Conservation (phyloP, 768 basidiomycete species). For the Astraeus odoratus region DNA sequence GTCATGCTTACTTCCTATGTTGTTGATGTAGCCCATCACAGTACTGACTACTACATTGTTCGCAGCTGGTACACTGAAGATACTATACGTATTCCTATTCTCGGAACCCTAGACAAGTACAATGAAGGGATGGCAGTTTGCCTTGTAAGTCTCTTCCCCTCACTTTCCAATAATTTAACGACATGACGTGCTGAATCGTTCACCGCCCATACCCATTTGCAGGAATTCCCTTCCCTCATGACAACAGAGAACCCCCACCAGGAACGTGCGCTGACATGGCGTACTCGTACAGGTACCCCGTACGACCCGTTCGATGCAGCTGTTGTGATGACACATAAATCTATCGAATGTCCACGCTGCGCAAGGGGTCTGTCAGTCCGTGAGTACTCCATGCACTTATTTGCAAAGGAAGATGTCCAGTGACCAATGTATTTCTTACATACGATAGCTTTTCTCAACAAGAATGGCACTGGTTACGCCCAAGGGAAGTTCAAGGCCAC, state of each 20-base stretch:
- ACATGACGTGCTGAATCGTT: neutral
- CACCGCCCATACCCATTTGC: no score
- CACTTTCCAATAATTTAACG: neutral
- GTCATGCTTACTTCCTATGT: neutral
- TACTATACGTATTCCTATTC: neutral
- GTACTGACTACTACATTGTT: neutral
- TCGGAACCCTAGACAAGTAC: neutral
- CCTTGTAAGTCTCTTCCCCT: neutral
- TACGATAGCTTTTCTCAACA: conserved; percentile 31
- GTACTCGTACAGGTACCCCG: conserved; percentile 6
- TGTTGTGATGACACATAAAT: conserved; percentile 10
- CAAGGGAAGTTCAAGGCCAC: conserved; percentile 31
- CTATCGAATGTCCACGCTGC: conserved; percentile 27
- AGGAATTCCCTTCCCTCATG: neutral
- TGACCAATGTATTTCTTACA: conserved; percentile 1
- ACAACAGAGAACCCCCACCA: neutral
- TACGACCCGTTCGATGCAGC: conserved; percentile 26
- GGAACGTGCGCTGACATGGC: conserved; percentile 6
- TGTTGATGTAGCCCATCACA: neutral
- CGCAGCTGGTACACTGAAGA: conserved; percentile 2
- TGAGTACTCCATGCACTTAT: conserved; percentile 15
- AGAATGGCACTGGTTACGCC: conserved; percentile 38
- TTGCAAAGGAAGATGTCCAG: no score
- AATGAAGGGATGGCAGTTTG: neutral
- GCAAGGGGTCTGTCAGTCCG: neutral